These are phyloP conservation scores for Mimosa bimucronata DNA, from an alignment of 306 rosid species.

Conservation along the genomic window DNA sequence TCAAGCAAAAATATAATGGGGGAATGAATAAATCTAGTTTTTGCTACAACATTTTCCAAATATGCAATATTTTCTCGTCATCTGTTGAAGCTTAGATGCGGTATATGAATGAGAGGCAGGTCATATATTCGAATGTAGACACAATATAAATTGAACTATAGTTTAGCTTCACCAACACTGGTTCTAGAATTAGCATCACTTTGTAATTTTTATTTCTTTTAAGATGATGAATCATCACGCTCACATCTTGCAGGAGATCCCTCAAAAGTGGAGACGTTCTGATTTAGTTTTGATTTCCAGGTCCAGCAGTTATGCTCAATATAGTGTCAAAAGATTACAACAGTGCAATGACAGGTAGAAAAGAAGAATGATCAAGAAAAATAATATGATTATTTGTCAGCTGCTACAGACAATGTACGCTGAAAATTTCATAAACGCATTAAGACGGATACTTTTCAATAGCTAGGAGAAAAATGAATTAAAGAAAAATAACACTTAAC, in stretches of 20 bases:
- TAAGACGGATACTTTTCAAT: slow-evolving; percentile 11
- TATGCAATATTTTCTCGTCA: neutral
- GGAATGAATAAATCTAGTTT: slow-evolving; percentile 13
- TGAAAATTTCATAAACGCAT: neutral
- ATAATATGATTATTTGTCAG: neutral
- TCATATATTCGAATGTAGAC: neutral
- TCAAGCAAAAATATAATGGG: slow-evolving; percentile 11
- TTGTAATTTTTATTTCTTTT: neutral
- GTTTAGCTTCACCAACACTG: neutral
- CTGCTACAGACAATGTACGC: neutral
- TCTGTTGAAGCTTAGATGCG: neutral
- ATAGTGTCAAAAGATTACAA: neutral
- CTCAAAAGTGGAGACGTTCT: neutral
- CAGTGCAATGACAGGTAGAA: neutral
- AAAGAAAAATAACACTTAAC: slow-evolving; percentile 3
- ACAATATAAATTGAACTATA: neutral
- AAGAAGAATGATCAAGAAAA: neutral
- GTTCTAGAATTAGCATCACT: neutral
- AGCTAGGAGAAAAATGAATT: slow-evolving; percentile 5
- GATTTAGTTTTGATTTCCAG: neutral
- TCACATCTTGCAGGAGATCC: neutral
- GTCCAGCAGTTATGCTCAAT: neutral
- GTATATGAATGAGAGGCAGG: neutral
- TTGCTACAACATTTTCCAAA: slow-evolving; percentile 10
- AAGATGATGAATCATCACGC: neutral